These are phyloP conservation scores for Bacterosira constricta DNA, from an alignment of 108 stramenopile genomes.

Conservation along the genomic window DNA sequence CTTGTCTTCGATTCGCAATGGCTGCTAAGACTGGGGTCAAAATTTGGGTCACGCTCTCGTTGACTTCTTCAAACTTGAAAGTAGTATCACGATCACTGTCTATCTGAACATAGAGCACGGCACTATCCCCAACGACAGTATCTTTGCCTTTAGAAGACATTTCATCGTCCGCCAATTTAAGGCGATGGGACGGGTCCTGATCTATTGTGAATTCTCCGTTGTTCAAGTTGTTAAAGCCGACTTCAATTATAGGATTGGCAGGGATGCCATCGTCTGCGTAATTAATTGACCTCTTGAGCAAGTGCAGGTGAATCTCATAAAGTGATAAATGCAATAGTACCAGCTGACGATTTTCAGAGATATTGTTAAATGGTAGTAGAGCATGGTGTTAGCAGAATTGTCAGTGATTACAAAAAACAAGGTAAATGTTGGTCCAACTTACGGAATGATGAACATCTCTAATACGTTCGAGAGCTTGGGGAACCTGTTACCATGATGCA, in stretches of 20 bases:
- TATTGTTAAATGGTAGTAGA: too few species aligned
- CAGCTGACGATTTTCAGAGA: too few species aligned
- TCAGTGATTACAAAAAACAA: too few species aligned
- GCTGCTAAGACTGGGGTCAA: neutral
- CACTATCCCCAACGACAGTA: constrained; percentile 23
- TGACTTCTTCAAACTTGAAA: constrained; percentile 4
- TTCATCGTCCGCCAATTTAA: constrained; percentile 12
- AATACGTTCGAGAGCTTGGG: constrained; percentile 4
- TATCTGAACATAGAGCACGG: constrained; percentile 17
- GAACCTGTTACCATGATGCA: neutral
- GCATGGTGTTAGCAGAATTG: too few species aligned
- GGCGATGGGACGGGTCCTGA: constrained; percentile 12
- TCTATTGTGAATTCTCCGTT: neutral
- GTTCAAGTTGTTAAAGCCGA: too few species aligned
- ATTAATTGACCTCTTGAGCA: constrained; percentile 1
- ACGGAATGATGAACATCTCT: constrained; percentile 10
- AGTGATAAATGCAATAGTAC: constrained; percentile 23
- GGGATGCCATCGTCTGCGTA: neutral
- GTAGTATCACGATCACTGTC: constrained; percentile 12
- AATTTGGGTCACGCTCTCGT: neutral
- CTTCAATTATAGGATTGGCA: neutral
- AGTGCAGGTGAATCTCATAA: constrained; percentile 19
- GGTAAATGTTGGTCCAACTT: too few species aligned
- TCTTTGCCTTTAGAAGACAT: constrained; percentile 12
- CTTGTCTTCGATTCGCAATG: neutral